Evolutionary conservation across 805 yeast genomes (phyloP).

Genomic region (Yamadazyma philogaea): DNA sequence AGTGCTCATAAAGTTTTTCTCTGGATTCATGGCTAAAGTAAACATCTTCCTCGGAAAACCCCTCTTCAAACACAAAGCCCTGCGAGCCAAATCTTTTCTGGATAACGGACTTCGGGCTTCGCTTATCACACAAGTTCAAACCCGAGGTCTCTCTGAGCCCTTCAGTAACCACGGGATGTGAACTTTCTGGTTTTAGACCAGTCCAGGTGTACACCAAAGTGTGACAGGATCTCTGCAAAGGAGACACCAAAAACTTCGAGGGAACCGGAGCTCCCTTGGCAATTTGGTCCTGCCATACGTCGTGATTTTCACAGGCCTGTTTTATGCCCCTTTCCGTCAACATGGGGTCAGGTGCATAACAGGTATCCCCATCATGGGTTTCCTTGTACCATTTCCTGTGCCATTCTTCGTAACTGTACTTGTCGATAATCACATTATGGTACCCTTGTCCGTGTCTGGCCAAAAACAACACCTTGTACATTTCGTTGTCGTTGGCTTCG

Average conservation of each 20-base stretch:
- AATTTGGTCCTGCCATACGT: slow-evolving; percentile 43
- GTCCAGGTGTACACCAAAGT: slow-evolving; percentile 54
- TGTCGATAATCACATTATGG: slow-evolving; percentile 54
- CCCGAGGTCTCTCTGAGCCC: slow-evolving; percentile 60
- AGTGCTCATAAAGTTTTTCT: slow-evolving; percentile 50
- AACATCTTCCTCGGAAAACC: slow-evolving; percentile 48
- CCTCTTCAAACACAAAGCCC: slow-evolving; percentile 41
- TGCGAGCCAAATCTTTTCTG: slow-evolving; percentile 32
- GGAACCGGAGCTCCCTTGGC: slow-evolving; percentile 55
- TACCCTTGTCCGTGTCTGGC: slow-evolving; percentile 73
- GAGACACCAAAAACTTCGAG: slow-evolving; percentile 53
- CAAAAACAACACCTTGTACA: slow-evolving; percentile 48
- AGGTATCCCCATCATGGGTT: slow-evolving; percentile 52
- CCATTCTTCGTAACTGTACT: slow-evolving; percentile 61
- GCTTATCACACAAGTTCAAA: slow-evolving; percentile 55
- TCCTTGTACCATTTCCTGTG: slow-evolving; percentile 49
- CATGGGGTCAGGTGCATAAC: slow-evolving; percentile 60
- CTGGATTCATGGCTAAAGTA: slow-evolving; percentile 39
- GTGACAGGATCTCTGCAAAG: slow-evolving; percentile 61
- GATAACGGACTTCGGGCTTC: slow-evolving; percentile 42
- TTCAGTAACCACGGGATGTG: slow-evolving; percentile 38
- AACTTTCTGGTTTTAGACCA: slow-evolving; percentile 26
- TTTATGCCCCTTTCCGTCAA: slow-evolving; percentile 52
- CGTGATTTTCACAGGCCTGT: slow-evolving; percentile 52
- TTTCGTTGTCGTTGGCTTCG: slow-evolving; percentile 32